Evolutionary conservation across 1,139 yeast species (phyloP).

Genomic region (Taiozyma sp.): DNA sequence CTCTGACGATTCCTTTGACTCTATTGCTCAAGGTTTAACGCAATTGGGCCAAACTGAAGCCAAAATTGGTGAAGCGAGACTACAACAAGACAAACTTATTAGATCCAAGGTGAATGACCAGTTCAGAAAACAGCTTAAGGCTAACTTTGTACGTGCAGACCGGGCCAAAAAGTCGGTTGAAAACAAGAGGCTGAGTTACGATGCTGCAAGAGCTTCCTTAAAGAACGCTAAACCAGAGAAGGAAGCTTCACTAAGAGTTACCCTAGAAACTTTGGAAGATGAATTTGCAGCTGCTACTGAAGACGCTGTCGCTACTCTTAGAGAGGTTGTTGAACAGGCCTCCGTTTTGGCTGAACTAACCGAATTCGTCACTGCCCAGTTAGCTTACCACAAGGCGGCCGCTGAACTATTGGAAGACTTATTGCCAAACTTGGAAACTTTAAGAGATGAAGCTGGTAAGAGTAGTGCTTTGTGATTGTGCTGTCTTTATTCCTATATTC

Average conservation of each 20-base stretch:
- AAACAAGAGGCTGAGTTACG: constrained; percentile 75
- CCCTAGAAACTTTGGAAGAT: constrained; percentile 84
- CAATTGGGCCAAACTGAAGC: constrained; percentile 52
- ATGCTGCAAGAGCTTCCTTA: constrained; percentile 69
- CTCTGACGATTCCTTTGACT: constrained; percentile 31
- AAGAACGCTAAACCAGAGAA: constrained; percentile 60
- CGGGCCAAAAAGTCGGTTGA: constrained; percentile 75
- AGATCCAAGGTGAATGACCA: constrained; percentile 67
- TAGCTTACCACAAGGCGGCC: constrained; percentile 79
- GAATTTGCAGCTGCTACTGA: constrained; percentile 90
- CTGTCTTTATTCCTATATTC: not conserved
- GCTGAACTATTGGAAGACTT: constrained; percentile 63
- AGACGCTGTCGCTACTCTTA: constrained; percentile 83
- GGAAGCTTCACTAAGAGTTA: constrained; percentile 70
- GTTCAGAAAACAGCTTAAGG: constrained; percentile 58
- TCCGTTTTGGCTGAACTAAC: constrained; percentile 66
- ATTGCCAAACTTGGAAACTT: constrained; percentile 58
- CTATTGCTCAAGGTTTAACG: constrained; percentile 43
- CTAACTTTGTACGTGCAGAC: constrained; percentile 60
- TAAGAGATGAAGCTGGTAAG: constrained; percentile 47
- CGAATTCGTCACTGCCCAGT: constrained; percentile 74
- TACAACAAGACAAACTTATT: constrained; percentile 78
- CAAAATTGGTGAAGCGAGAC: constrained; percentile 78
- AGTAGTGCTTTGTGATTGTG: constrained; percentile 6
- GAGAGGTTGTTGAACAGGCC: constrained; percentile 72